A percentile compares a stretch with the other conserved stretches of the same genome.
Evolutionary conservation across 2,329 filamentous ascomycete genomes (phyloP).

Genomic region (Aspergillus awamori): DNA sequence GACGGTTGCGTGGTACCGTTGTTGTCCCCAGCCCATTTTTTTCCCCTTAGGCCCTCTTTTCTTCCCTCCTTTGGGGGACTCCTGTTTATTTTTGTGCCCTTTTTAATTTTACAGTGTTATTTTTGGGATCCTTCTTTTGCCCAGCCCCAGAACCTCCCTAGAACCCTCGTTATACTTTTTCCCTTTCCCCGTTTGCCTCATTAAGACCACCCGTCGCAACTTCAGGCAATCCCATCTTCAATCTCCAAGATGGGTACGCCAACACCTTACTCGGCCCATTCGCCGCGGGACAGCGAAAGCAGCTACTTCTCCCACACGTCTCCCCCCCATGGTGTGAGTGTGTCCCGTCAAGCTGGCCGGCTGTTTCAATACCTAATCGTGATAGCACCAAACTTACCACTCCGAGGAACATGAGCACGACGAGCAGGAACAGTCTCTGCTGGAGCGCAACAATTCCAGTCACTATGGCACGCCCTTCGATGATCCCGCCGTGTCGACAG

Average conservation of each 20-base stretch:
- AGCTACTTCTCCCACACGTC: slow-evolving; percentile 13
- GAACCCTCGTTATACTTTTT: neutral
- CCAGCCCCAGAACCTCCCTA: slow-evolving; percentile 7
- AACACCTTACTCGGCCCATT: slow-evolving; percentile 6
- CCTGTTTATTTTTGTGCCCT: slow-evolving; percentile 11
- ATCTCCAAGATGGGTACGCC: slow-evolving; percentile 11
- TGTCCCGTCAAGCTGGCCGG: neutral
- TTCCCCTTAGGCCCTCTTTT: slow-evolving; percentile 6
- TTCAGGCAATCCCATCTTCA: slow-evolving; percentile 3
- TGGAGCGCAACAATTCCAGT: slow-evolving; percentile 42
- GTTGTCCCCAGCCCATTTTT: slow-evolving; percentile 1
- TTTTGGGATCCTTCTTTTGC: slow-evolving; percentile 2
- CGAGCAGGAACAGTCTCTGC: slow-evolving; percentile 29
- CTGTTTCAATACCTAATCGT: neutral
- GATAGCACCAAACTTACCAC: slow-evolving; percentile 3
- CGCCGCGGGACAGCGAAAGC: slow-evolving; percentile 10
- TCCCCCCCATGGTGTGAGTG: slow-evolving; percentile 9
- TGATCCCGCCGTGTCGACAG: slow-evolving; percentile 47
- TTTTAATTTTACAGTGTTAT: slow-evolving; percentile 7
- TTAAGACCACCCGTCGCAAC: neutral
- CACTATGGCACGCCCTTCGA: slow-evolving; percentile 52
- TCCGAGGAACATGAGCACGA: slow-evolving; percentile 15
- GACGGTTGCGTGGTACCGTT: slow-evolving; percentile 6
- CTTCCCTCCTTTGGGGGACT: neutral
- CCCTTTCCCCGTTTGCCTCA: slow-evolving; percentile 3